These are phyloP conservation scores for Dactylellina leptospora DNA, from an alignment of 2,329 filamentous ascomycete species.

Conservation along the genomic window DNA sequence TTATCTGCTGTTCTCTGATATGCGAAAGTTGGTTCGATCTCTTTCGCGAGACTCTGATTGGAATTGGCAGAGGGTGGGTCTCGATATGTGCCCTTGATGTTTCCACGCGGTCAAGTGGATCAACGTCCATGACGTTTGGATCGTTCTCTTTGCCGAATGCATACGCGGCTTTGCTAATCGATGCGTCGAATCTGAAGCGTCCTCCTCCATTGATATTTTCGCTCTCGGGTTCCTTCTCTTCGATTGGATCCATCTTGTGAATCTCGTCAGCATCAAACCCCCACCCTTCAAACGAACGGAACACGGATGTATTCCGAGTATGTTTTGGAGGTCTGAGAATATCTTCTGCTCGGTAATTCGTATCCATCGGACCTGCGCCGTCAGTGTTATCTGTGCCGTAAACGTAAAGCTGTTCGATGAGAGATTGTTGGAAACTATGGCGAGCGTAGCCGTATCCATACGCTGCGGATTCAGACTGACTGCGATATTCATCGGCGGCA, in stretches of 20 bases:
- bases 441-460: slow-evolving; percentile 6
- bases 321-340: not conserved
- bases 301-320: slow-evolving; percentile 28
- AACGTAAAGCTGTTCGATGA: slow-evolving; percentile 34
- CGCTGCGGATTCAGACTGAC: slow-evolving; percentile 14
- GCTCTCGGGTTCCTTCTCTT: slow-evolving; percentile 16
- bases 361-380: not conserved
- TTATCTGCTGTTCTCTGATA: slow-evolving; percentile 2
- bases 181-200: slow-evolving; percentile 18
- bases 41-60: slow-evolving; percentile 7
- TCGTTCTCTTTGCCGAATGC: slow-evolving; percentile 1
- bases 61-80: slow-evolving; percentile 30
- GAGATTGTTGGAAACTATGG: slow-evolving; percentile 14
- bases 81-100: slow-evolving; percentile 7
- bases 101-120: slow-evolving; percentile 37
- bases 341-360: not conserved
- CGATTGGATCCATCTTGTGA: slow-evolving; percentile 39
- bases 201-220: not conserved
- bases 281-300: slow-evolving; percentile 43
- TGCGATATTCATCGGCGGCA: not conserved
- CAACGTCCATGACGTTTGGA: slow-evolving; percentile 15
- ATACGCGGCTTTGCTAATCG: slow-evolving; percentile 22
- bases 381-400: not conserved
- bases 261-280: slow-evolving; percentile 36
- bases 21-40: slow-evolving; percentile 23